A percentile compares a stretch with the other conserved stretches of the same genome.
phyloP scores from a whole-genome alignment of 441 rosid species.

The Arabidopsis lyrata region DNA sequence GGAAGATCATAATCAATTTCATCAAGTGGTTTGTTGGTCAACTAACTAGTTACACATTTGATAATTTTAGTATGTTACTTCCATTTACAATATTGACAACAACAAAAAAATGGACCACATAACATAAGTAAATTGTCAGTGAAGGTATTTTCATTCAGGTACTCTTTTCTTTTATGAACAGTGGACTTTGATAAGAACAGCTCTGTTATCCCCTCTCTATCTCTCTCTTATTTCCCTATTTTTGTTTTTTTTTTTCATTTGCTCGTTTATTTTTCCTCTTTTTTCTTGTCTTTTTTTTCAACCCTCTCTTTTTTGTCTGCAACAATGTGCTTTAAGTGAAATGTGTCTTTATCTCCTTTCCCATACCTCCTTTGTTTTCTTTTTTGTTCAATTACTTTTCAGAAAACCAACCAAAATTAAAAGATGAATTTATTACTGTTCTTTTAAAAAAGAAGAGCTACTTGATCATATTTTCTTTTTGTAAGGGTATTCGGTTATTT shows the following conservation, averaged over 20 bases:
- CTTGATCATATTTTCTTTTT: conserved; percentile 18
- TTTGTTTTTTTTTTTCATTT: conserved; percentile 8
- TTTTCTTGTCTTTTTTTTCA: conserved; percentile 35
- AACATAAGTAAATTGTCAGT: conserved; percentile 46
- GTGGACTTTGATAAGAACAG: conserved; percentile 39
- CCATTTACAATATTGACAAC: conserved; percentile 24
- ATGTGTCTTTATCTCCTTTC: conserved; percentile 50
- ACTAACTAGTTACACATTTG: conserved; percentile 18
- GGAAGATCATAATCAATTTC: conserved; percentile 16
- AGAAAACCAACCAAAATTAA: conserved; percentile 37
- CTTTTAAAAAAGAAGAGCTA: conserved; percentile 1
- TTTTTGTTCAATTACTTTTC: conserved; percentile 42
- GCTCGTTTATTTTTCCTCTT: conserved; percentile 6
- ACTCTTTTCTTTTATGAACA: conserved; percentile 45
- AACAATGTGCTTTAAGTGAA: conserved; percentile 47
- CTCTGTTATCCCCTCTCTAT: conserved; percentile 23
- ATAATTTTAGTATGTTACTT: conserved; percentile 5
- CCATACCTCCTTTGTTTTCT: conserved; percentile 39
- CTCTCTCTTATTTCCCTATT: background rate
- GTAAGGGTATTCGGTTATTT: conserved; percentile 12
- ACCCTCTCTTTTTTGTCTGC: conserved; percentile 46
- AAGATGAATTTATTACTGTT: conserved; percentile 26
- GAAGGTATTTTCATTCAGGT: conserved; percentile 44
- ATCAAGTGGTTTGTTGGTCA: conserved; percentile 38
- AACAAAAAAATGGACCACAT: conserved; percentile 42